phyloP scores from a whole-genome alignment of 2,329 filamentous ascomycete genomes.

The Fusarium protoensiforme region DNA sequence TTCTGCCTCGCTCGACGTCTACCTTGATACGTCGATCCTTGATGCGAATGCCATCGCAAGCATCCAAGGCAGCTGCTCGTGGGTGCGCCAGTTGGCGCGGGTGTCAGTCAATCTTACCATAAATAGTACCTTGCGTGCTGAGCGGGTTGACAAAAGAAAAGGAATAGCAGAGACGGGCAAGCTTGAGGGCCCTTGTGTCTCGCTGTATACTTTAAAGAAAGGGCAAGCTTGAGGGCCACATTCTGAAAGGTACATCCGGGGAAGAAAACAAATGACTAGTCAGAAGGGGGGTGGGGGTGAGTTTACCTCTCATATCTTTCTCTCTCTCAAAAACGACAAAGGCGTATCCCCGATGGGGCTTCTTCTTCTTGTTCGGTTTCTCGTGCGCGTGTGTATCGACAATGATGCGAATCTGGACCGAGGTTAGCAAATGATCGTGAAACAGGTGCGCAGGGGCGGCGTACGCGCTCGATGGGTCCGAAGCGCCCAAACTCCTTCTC shows the following conservation, averaged over 20 bases:
- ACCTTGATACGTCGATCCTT: conserved; percentile 92
- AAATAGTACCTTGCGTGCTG: conserved; percentile 38
- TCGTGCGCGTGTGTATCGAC: conserved; percentile 77
- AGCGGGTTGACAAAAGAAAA: conserved; percentile 41
- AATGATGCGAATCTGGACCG: conserved; percentile 82
- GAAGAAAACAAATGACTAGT: conserved; percentile 38
- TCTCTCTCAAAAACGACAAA: conserved; percentile 98
- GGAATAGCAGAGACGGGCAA: conserved; percentile 60
- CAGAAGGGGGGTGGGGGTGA: conserved; percentile 48
- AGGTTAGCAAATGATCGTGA: conserved; percentile 25
- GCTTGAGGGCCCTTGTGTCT: conserved; percentile 67
- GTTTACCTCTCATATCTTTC: conserved; percentile 98
- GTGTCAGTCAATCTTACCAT: conserved; percentile 78
- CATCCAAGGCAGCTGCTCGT: conserved; percentile 86
- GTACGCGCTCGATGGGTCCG: conserved; percentile 90
- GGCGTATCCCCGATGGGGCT: conserved; percentile 88
- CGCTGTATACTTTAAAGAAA: conserved; percentile 54
- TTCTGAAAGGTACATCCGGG: conserved; percentile 46
- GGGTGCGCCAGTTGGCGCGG: conserved; percentile 67
- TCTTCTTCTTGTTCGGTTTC: conserved; percentile 81
- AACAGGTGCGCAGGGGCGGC: conserved; percentile 40
- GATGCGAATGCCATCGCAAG: conserved; percentile 88
- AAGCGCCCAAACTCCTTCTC: conserved; percentile 94
- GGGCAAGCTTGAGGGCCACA: conserved; percentile 57
- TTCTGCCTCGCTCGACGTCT: conserved; percentile 95